These are phyloP conservation scores for Tylopilus felleus DNA, from an alignment of 768 basidiomycete species.

Conservation along the genomic window DNA sequence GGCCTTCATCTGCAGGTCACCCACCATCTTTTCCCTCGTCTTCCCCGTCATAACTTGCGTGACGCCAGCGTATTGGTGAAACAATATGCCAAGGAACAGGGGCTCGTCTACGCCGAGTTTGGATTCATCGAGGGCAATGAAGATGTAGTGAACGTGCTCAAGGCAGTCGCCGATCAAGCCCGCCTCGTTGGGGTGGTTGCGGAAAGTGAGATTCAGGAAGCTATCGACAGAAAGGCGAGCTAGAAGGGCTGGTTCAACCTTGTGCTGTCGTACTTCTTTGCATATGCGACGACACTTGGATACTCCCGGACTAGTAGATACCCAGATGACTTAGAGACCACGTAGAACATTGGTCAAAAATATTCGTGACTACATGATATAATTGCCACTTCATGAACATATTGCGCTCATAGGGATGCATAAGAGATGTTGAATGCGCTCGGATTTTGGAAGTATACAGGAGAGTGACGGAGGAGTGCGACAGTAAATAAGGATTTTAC, in stretches of 20 bases:
- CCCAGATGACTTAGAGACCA: slow-evolving; percentile 3
- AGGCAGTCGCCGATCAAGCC: slow-evolving; percentile 84
- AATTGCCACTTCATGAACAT: not conserved
- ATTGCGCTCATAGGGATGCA: slow-evolving; percentile 27
- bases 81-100: slow-evolving; percentile 81
- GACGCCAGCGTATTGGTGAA: slow-evolving; percentile 82
- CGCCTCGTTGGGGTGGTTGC: slow-evolving; percentile 81
- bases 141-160: slow-evolving; percentile 79
- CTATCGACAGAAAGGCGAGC: slow-evolving; percentile 46
- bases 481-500: slow-evolving; percentile 38
- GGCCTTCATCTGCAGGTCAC: slow-evolving; percentile 98
- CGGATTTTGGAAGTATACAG: slow-evolving; percentile 38
- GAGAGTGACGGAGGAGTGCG: slow-evolving; percentile 18
- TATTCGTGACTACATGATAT: not conserved
- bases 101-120: slow-evolving; percentile 86
- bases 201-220: slow-evolving; percentile 64
- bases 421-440: slow-evolving; percentile 24
- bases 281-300: not conserved
- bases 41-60: slow-evolving; percentile 90
- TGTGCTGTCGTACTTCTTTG: not conserved
- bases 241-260: not conserved
- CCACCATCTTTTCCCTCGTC: slow-evolving; percentile 93
- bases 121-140: slow-evolving; percentile 84
- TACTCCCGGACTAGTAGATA: slow-evolving; percentile 11
- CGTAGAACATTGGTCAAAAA: not conserved